These are phyloP conservation scores for Apiotrichum montevideense DNA, from an alignment of 1,284 basidiomycete genomes.

Conservation along the genomic window DNA sequence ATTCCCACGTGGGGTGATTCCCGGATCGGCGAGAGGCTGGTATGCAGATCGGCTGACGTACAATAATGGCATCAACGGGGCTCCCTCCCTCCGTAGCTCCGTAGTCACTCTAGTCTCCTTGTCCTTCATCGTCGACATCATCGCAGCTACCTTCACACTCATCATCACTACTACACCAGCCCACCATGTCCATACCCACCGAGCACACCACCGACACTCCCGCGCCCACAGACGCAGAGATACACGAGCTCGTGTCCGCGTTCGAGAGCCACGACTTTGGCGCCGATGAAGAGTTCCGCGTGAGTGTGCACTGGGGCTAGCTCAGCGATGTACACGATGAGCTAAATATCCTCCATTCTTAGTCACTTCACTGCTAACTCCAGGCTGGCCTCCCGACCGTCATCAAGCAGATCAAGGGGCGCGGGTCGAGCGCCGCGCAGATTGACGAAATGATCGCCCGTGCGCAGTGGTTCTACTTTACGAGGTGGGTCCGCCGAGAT, in stretches of 20 bases:
- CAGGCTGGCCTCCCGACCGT: conserved; percentile 38
- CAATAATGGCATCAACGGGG: too few species aligned
- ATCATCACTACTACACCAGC: too few species aligned
- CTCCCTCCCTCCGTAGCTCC: too few species aligned
- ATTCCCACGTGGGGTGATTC: too few species aligned
- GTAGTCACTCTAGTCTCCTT: too few species aligned
- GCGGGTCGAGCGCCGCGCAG: conserved; percentile 17
- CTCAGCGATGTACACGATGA: neutral
- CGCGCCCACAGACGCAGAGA: neutral
- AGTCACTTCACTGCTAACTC: neutral
- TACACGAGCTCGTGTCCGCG: conserved; percentile 9
- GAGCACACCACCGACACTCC: too few species aligned
- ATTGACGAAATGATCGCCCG: conserved; percentile 39
- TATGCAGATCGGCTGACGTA: too few species aligned
- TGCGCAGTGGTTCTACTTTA: conserved; percentile 44
- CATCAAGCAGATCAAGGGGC: conserved; percentile 28
- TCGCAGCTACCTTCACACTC: too few species aligned
- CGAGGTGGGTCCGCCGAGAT: conserved; percentile 15
- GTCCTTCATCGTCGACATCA: too few species aligned
- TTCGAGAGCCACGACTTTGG: conserved; percentile 38
- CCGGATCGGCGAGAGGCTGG: too few species aligned
- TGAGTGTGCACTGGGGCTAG: conserved; percentile 14
- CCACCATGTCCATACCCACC: too few species aligned
- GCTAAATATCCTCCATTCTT: neutral
- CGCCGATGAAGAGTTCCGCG: conserved; percentile 34